Percentiles rank a stretch among this genome's conserved stretches.
Evolutionary conservation across 306 rosid species (phyloP).

Genomic region (Prunus padus): DNA sequence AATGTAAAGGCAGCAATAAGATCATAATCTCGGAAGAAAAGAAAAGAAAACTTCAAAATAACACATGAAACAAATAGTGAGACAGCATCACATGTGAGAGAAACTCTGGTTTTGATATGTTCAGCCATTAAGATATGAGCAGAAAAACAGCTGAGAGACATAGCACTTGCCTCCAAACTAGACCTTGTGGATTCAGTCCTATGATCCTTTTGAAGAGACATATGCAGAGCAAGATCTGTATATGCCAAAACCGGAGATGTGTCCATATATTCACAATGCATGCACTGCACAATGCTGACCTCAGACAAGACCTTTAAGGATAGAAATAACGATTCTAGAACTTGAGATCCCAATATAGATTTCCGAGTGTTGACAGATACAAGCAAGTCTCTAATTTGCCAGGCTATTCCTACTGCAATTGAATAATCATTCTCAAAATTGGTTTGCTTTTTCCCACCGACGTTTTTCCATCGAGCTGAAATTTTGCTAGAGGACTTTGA

Average conservation of each 20-base stretch:
- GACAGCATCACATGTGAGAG: not conserved
- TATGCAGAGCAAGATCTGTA: constrained; percentile 64
- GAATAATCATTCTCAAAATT: constrained; percentile 78
- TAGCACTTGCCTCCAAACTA: constrained; percentile 56
- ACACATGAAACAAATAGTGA: not conserved
- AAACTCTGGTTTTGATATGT: not conserved
- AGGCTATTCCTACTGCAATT: constrained; percentile 69
- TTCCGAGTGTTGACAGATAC: constrained; percentile 51
- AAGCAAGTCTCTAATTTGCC: constrained; percentile 86
- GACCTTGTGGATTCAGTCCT: constrained; percentile 40
- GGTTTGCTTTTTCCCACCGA: constrained; percentile 41
- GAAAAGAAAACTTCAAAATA: not conserved
- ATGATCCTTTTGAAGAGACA: constrained; percentile 45
- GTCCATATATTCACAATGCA: constrained; percentile 54
- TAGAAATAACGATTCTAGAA: constrained; percentile 47
- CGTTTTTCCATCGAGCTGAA: constrained; percentile 45
- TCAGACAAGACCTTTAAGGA: constrained; percentile 71
- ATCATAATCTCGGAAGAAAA: not conserved
- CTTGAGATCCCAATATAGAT: constrained; percentile 52
- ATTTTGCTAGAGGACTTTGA: constrained; percentile 45
- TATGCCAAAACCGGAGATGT: constrained; percentile 70
- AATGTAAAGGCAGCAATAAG: not conserved
- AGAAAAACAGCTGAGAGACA: not conserved
- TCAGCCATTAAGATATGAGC: not conserved
- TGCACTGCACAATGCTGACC: constrained; percentile 66